Base-by-base conservation (phyloP, 108 stramenopile genomes). In the Nitzschia sp. region DNA sequence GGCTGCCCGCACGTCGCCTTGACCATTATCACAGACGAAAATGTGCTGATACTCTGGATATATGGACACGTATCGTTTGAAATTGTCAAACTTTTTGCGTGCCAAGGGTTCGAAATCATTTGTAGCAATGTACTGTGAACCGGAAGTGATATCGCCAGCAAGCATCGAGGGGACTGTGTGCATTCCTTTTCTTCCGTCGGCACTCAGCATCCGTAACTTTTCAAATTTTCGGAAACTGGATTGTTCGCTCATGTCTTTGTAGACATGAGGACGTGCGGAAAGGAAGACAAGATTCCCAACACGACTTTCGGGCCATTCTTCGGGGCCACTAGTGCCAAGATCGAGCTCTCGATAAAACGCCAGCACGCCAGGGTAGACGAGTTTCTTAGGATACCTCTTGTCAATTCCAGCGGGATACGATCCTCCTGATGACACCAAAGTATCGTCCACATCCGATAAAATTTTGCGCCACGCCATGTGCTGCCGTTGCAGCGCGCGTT, bases 1-100 rank as follows among this genome's bases (percentile, higher is more conserved):
- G 19, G 94, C 97, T 13, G 97, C 98, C 55, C 94, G 79, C 0
- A 98, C 98, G 67, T 99, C 99, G 9, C 97, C 97, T 74, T 99
- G 99, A 29, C 99, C 99, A 74, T 99, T 99, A 82, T 99, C 99
- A 21, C 97, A 97, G 48, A 99, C 84, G 76, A 99, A 99, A 3
- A 98, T 91, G 67, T 94, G 95, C 45, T 78, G 81, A 63, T 90
- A 99, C 66, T 99, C 99, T 17, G 99, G 98, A 72, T 98, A 99
- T 16, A 99, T 92, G 26, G 86, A 76, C 0, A 92, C 87, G 67
- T 90, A 98, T 75, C 93, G 76, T 59, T 76, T 78, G 67, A 98
- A 98, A 58, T 99, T 99, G 56, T 97, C 88, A 78, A 91, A 92
- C 67, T 98, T 98, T 48, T 92, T 92, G 16, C 56, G 35, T 21